phyloP scores from a whole-genome alignment of 441 rosid genomes.

The Raphanus hybrid region DNA sequence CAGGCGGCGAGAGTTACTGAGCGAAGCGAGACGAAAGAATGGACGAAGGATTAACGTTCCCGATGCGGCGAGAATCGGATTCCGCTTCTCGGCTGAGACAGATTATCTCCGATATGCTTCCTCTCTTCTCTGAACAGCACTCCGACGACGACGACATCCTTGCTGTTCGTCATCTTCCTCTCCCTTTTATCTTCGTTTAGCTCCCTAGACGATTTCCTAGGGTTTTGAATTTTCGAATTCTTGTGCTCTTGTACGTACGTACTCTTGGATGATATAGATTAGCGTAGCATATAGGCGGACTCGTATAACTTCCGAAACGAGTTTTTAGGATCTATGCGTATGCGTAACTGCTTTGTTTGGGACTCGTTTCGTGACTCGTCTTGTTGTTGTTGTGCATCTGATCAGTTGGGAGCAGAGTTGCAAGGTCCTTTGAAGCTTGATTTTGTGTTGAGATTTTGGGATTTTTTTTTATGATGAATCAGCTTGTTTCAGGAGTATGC shows the following conservation, averaged over 20 bases:
- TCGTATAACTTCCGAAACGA: not conserved
- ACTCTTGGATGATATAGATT: too few species aligned
- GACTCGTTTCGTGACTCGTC: constrained; percentile 5
- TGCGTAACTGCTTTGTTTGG: constrained; percentile 7
- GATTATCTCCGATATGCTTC: constrained; percentile 39
- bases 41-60: constrained; percentile 32
- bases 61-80: constrained; percentile 37
- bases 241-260: too few species aligned
- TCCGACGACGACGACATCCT: too few species aligned
- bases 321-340: not conserved
- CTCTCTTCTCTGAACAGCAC: constrained; percentile 33
- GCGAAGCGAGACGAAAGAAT: constrained; percentile 20
- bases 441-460: not conserved
- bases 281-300: too few species aligned
- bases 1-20: not conserved
- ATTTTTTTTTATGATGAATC: constrained; percentile 23
- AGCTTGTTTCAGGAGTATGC: constrained; percentile 44
- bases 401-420: not conserved
- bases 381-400: not conserved
- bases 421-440: constrained; percentile 8
- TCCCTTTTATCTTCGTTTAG: too few species aligned
- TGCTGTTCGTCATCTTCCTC: too few species aligned
- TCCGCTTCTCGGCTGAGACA: constrained; percentile 44
- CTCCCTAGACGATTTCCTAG: too few species aligned
- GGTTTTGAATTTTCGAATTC: too few species aligned